Conservation (phyloP, 192 early-diverging fungal species). For the Mortierella antarctica region DNA sequence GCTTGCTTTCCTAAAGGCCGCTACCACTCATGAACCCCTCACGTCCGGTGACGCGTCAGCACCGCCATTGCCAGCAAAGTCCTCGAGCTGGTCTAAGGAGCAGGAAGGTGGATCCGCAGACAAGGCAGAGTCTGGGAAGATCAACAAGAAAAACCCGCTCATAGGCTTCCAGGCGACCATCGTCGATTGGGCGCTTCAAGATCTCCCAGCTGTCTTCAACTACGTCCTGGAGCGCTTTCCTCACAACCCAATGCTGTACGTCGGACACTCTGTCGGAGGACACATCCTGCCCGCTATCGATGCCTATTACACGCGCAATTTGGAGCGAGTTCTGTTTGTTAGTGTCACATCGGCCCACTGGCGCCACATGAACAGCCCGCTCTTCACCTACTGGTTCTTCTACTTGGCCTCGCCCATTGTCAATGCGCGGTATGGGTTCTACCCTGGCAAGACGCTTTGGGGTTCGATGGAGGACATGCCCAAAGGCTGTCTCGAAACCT, state of each 20-base stretch:
- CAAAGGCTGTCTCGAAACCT: slow-evolving; percentile 42
- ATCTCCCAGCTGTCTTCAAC: slow-evolving; percentile 47
- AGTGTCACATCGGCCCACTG: slow-evolving; percentile 47
- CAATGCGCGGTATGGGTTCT: slow-evolving; percentile 36
- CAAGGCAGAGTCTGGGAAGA: neutral
- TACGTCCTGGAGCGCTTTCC: slow-evolving; percentile 33
- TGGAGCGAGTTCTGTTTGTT: slow-evolving; percentile 40
- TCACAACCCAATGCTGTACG: slow-evolving; percentile 34
- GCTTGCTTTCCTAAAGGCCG: slow-evolving; percentile 28
- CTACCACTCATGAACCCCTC: slow-evolving; percentile 5
- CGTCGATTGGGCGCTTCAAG: slow-evolving; percentile 41
- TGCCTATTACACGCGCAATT: slow-evolving; percentile 47
- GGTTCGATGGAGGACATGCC: slow-evolving; percentile 49
- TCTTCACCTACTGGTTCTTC: slow-evolving; percentile 54
- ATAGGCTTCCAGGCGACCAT: slow-evolving; percentile 49
- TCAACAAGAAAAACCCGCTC: slow-evolving; percentile 38
- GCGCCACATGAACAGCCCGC: slow-evolving; percentile 42
- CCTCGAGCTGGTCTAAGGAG: neutral
- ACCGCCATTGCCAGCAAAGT: slow-evolving; percentile 26
- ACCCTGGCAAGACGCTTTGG: slow-evolving; percentile 48
- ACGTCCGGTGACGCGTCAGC: neutral
- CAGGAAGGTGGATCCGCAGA: neutral
- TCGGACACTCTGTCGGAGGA: slow-evolving; percentile 44
- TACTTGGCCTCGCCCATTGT: slow-evolving; percentile 38
- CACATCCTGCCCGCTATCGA: slow-evolving; percentile 40